Conservation (phyloP, 2,329 filamentous ascomycete genomes). For the Lasiodiplodia gonubiensis region DNA sequence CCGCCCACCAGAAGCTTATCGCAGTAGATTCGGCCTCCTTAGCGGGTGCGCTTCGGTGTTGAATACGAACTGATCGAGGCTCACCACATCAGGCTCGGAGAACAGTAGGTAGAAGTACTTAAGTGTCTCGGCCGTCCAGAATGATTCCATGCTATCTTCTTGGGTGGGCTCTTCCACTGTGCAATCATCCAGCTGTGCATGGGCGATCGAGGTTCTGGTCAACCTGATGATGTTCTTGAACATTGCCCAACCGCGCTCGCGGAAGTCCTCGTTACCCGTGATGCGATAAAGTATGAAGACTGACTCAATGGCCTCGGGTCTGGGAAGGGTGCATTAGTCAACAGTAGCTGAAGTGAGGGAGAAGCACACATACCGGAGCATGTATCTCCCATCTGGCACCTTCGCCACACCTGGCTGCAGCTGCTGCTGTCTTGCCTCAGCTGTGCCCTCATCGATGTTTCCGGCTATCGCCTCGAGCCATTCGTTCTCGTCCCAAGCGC, state of each 20-base stretch:
- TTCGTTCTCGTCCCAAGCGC: slow-evolving; percentile 60
- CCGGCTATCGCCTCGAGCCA: slow-evolving; percentile 45
- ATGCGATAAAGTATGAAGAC: slow-evolving; percentile 66
- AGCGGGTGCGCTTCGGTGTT: slow-evolving; percentile 37
- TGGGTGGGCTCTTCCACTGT: slow-evolving; percentile 44
- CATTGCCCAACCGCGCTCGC: slow-evolving; percentile 57
- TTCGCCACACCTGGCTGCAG: neutral
- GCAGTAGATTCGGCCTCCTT: neutral
- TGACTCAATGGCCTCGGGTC: slow-evolving; percentile 64
- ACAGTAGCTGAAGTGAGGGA: neutral
- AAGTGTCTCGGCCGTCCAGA: slow-evolving; percentile 57
- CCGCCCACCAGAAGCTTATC: too few relatives aligned
- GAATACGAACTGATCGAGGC: slow-evolving; percentile 54
- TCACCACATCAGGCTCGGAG: slow-evolving; percentile 49
- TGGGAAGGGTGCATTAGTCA: neutral
- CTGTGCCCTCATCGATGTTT: neutral
- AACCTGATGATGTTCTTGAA: slow-evolving; percentile 51
- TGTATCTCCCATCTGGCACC: neutral
- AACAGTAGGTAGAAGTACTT: slow-evolving; percentile 58
- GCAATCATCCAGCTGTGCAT: slow-evolving; percentile 53
- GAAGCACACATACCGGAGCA: neutral
- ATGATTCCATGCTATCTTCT: slow-evolving; percentile 54
- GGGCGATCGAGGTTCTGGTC: slow-evolving; percentile 52
- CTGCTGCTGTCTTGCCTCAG: neutral
- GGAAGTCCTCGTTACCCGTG: slow-evolving; percentile 58